Evolutionary conservation across 1,139 yeast species (phyloP).

Genomic region (Pneumocystis canis): DNA sequence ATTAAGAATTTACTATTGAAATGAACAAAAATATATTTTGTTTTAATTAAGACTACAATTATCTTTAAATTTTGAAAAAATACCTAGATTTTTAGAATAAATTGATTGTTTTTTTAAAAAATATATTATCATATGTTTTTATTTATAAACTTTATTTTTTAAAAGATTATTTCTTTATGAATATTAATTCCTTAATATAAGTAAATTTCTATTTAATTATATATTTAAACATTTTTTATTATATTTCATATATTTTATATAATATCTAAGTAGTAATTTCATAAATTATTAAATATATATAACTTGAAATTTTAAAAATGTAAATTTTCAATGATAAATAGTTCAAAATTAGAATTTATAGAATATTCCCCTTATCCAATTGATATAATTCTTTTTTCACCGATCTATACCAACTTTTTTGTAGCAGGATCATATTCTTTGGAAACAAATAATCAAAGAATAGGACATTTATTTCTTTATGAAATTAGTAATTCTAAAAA

Average conservation of each 20-base stretch:
- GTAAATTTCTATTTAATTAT: too few relatives aligned
- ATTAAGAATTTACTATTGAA: too few relatives aligned
- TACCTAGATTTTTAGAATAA: background rate
- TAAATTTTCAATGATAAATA: background rate
- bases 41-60: too few relatives aligned
- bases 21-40: too few relatives aligned
- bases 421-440: slow-evolving; percentile 9
- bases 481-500: background rate
- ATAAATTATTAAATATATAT: background rate
- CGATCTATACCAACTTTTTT: background rate
- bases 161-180: too few relatives aligned
- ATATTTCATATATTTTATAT: too few relatives aligned
- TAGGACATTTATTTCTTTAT: slow-evolving; percentile 7
- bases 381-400: slow-evolving; percentile 8
- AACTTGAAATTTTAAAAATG: background rate
- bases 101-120: too few relatives aligned
- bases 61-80: background rate
- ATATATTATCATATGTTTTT: too few relatives aligned
- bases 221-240: background rate
- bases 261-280: too few relatives aligned
- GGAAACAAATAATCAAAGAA: slow-evolving; percentile 2
- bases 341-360: background rate
- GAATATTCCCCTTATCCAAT: slow-evolving; percentile 4
- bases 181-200: too few relatives aligned
- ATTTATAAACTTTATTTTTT: too few relatives aligned